Evolutionary conservation across 768 basidiomycete species (phyloP), one percentile per base, ranked within the genome.

Genomic region (Tremella fuciformis): DNA sequence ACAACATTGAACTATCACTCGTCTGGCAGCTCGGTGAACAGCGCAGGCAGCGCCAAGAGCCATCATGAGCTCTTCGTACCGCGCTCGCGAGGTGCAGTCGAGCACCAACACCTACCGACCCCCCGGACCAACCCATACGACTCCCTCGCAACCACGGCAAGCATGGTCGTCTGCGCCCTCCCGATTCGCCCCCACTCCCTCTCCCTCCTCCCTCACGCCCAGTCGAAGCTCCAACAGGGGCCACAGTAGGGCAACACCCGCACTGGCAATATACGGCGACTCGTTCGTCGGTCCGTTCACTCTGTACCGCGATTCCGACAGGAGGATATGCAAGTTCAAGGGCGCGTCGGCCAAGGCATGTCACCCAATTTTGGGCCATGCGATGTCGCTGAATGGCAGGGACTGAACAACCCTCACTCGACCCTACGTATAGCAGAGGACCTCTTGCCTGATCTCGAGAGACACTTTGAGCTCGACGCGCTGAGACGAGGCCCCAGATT

Each of bases 311-410:
- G 69, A 70, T 19, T 63, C 69, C 6, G 53, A 58, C 44, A 64
- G 58, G 9, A 55, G 53, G 24, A 53, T 65, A 11, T 55, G 44
- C 21, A 70, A 65, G 13, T 73, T 66, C 54, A 73, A 73, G 49
- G 71, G 71, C 8, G 68, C 71, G 52, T 68, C 66, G 7, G 71
- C 71, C 26, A 73, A 73, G 62, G 71, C 70, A 21, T 52, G 70
- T 25, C 52, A 29, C 3, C 2, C 16, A 44, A 13, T 13, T 13
- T 57, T 3, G 8, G 29, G 37, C 44, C 55, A 11, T 34, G 11
- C 13, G 8, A 34, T 4, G 6, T 34, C 29, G 11, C 29, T 34
- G 29, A 34, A 4, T 4, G 6, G 29, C 37, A 73, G 69, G 71
- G 71, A 8, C 50, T 73, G 46, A 69, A 73, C 34, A 73, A 73